phyloP scores from a whole-genome alignment of 768 basidiomycete species.

The Obba rivulosa region DNA sequence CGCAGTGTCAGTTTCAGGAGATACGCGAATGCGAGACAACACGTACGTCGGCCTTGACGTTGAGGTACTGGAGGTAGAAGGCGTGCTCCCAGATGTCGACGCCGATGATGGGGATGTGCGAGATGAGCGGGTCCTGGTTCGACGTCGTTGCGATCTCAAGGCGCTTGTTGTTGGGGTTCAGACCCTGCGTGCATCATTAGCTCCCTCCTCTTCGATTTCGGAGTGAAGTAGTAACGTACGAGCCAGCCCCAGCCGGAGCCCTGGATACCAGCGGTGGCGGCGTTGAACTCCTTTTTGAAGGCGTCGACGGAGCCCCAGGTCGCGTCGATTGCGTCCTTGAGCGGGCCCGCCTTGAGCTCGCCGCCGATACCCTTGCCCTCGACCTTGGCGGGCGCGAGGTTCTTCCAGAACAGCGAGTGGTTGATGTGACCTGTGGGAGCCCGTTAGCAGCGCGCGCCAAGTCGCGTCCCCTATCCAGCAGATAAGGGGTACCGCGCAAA shows the following conservation, averaged over 20 bases:
- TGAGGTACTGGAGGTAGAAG: constrained; percentile 94
- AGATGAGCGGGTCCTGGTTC: constrained; percentile 91
- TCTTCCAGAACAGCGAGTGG: constrained; percentile 96
- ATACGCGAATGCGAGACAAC: too few species aligned
- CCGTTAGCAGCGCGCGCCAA: too few species aligned
- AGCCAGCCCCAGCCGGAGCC: constrained; percentile 98
- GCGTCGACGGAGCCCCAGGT: constrained; percentile 68
- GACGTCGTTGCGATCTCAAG: constrained; percentile 89
- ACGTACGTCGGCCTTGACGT: constrained; percentile 89
- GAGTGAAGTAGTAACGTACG: constrained; percentile 42
- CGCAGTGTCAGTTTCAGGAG: not conserved
- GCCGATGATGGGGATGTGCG: constrained; percentile 77
- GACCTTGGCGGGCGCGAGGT: constrained; percentile 62
- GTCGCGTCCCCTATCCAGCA: constrained; percentile 1
- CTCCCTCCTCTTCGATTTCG: too few species aligned
- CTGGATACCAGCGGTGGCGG: constrained; percentile 80
- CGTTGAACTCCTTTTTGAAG: constrained; percentile 79
- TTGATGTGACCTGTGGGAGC: constrained; percentile 75
- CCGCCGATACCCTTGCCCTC: constrained; percentile 59
- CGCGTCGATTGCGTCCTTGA: constrained; percentile 58
- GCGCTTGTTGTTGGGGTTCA: constrained; percentile 56
- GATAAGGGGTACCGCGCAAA: not conserved
- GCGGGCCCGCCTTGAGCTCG: constrained; percentile 50
- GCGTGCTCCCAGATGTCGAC: constrained; percentile 97
- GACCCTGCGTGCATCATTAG: constrained; percentile 42